These are phyloP conservation scores for Camelina neglecta DNA, from an alignment of 345 rosid species.

Conservation along the genomic window DNA sequence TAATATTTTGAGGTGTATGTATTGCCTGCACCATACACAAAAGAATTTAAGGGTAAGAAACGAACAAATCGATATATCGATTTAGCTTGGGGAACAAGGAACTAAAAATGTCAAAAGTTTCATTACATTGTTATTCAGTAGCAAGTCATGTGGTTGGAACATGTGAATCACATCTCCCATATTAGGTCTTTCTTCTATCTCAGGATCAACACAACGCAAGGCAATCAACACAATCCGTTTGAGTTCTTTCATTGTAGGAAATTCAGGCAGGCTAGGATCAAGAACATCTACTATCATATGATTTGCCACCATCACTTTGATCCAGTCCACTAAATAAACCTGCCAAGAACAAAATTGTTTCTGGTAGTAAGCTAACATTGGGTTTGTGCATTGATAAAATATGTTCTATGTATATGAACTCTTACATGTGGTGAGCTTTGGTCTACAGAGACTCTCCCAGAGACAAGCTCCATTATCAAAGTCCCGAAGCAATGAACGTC, in stretches of 20 bases:
- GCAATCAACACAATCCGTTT: slow-evolving; percentile 67
- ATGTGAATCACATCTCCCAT: slow-evolving; percentile 81
- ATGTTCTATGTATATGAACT: neutral
- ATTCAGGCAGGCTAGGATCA: slow-evolving; percentile 63
- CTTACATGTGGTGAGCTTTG: slow-evolving; percentile 57
- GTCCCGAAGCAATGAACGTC: slow-evolving; percentile 76
- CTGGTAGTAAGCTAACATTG: slow-evolving; percentile 9
- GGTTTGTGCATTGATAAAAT: neutral
- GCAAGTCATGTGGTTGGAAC: slow-evolving; percentile 74
- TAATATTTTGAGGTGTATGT: slow-evolving; percentile 34
- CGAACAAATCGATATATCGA: neutral
- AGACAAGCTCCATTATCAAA: slow-evolving; percentile 74
- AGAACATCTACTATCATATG: slow-evolving; percentile 52
- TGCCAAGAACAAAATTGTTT: slow-evolving; percentile 33
- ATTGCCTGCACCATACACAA: slow-evolving; percentile 42
- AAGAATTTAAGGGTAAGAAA: neutral
- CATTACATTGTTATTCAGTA: slow-evolving; percentile 57
- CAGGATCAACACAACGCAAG: slow-evolving; percentile 71
- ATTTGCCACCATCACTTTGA: slow-evolving; percentile 67
- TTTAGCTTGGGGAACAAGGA: neutral
- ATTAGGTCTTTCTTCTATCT: slow-evolving; percentile 60
- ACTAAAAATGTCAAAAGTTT: slow-evolving; percentile 27
- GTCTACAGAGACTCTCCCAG: slow-evolving; percentile 62
- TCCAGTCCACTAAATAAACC: slow-evolving; percentile 67
- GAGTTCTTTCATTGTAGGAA: slow-evolving; percentile 63